A percentile compares a stretch with the other conserved stretches of the same genome.
These are phyloP conservation scores for Akanthomyces dipterigenus DNA, from an alignment of 2,329 filamentous ascomycete genomes.

Conservation along the genomic window DNA sequence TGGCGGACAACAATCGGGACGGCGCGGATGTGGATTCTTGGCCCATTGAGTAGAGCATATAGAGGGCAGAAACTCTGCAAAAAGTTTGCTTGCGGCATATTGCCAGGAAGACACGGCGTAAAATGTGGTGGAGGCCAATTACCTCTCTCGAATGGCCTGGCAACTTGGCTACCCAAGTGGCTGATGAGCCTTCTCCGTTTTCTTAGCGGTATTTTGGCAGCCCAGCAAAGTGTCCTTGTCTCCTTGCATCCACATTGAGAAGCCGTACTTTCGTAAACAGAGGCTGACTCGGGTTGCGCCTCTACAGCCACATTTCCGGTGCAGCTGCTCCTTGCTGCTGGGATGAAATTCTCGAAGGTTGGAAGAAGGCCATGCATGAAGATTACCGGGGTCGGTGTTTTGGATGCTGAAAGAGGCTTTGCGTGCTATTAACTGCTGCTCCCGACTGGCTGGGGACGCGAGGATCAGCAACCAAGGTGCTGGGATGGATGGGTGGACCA, in stretches of 20 bases:
- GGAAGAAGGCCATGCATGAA: conserved; percentile 1
- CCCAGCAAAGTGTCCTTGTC: neutral
- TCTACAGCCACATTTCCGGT: neutral
- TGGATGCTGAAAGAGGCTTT: conserved; percentile 1
- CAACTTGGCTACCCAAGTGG: neutral
- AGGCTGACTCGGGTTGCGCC: neutral
- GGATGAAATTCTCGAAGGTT: conserved; percentile 1
- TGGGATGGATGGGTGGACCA: conserved; percentile 10
- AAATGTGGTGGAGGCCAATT: neutral
- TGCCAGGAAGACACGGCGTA: neutral
- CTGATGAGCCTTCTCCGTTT: neutral
- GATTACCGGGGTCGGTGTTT: conserved; percentile 1
- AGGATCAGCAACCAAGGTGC: neutral
- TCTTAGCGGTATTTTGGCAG: neutral
- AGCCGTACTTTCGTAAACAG: neutral
- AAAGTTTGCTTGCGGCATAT: neutral
- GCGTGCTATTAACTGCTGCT: neutral
- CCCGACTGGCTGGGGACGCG: neutral
- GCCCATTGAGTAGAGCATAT: neutral
- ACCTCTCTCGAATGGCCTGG: neutral
- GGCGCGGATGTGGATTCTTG: neutral
- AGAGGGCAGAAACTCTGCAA: neutral
- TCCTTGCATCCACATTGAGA: neutral
- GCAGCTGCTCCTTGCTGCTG: neutral
- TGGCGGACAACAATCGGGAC: neutral